Evolutionary conservation across 2,329 filamentous ascomycete genomes (phyloP), one percentile per base, ranked within the genome.

Genomic region (Fusarium floridanum): DNA sequence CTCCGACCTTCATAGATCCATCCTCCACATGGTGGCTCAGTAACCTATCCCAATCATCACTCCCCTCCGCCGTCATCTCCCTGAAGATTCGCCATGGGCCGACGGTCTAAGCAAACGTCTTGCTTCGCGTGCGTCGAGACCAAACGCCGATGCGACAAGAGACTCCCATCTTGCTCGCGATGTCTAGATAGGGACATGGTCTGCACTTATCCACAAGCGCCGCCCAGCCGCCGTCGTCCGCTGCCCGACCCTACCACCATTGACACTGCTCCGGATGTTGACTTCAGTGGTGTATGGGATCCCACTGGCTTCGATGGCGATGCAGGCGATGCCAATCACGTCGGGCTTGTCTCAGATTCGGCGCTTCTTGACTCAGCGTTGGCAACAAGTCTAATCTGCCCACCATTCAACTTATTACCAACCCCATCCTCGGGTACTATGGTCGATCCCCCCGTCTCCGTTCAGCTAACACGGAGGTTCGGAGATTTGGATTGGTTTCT

Each of bases 61-160:
- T 27, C 43, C 14, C 43, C 43, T 48, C 43, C 43, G 8, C 43
- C 43, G 43, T 27, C 2, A 8, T 48, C 22, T 16, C 22, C 43
- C 16, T 6, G 14, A 48, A 48, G 8, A 48, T 48, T 48, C 22
- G 22, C 22, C 14, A 57, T 57, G 55, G 34, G 20, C 12, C 56
- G 56, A 16, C 56, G 34, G 20, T 39, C 56, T 4, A 60, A 60
- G 16, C 56, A 60, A 39, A 60, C 34, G 14, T 39, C 56, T 4
- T 60, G 56, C 36, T 60, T 60, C 56, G 56, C 34, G 10, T 60
- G 56, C 34, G 56, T 60, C 14, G 34, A 60, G 20, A 36, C 56
- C 20, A 60, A 60, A 24, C 34, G 56, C 9, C 34, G 56, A 16
- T 60, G 56, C 16, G 36, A 60, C 56, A 60, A 39, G 56, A 36